Evolutionary conservation across 352 stramenopile species (phyloP).

Genomic region (Thalassiosira mediterranea): DNA sequence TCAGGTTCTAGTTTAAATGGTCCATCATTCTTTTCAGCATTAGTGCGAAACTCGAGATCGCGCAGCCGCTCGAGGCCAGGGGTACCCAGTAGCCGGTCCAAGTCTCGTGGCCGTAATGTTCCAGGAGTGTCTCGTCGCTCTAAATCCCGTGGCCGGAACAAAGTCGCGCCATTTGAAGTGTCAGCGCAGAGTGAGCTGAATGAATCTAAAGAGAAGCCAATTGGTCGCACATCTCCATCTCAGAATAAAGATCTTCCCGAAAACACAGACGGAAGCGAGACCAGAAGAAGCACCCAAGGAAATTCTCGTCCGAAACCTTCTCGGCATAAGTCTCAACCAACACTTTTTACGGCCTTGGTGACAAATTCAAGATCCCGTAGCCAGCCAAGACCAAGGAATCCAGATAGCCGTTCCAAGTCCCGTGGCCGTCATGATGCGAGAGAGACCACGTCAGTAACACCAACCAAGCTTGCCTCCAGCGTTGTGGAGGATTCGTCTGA

Average conservation of each 20-base stretch:
- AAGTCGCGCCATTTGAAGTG: too few species aligned
- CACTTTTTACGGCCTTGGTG: too few species aligned
- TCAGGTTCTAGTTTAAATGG: too few species aligned
- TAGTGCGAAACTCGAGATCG: background rate
- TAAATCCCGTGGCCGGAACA: too few species aligned
- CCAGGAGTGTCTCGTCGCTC: too few species aligned
- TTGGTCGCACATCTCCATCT: background rate
- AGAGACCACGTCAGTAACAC: background rate
- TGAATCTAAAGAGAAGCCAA: background rate
- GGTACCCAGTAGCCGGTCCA: background rate
- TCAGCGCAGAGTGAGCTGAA: too few species aligned
- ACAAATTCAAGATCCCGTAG: too few species aligned
- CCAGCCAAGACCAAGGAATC: background rate
- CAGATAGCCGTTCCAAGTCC: background rate
- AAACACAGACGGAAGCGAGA: background rate
- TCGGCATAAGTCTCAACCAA: background rate
- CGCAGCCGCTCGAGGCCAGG: background rate
- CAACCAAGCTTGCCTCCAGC: background rate
- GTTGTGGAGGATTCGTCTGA: too few species aligned
- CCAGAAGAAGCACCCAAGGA: too few species aligned
- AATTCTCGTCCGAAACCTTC: background rate
- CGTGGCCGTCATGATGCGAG: background rate
- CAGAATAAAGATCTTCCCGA: background rate
- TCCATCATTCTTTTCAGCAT: conserved; percentile 1
- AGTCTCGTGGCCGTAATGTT: background rate